phyloP scores from a whole-genome alignment of 2,329 filamentous ascomycete species.

The Aspergillus spinulosporus region DNA sequence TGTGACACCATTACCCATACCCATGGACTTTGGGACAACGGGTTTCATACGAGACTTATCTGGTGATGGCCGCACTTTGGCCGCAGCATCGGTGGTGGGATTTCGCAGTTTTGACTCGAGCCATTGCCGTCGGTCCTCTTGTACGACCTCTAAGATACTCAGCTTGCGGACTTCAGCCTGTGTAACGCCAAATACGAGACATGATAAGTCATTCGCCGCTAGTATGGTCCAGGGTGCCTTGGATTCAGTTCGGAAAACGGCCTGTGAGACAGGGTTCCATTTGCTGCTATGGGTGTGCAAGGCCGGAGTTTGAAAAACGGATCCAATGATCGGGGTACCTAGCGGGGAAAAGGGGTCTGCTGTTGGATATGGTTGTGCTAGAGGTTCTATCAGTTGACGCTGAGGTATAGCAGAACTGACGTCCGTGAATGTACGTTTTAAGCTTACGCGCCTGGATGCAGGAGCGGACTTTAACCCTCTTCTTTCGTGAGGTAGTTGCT shows the following conservation, averaged over 20 bases:
- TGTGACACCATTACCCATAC: conserved; percentile 81
- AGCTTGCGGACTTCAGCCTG: conserved; percentile 90
- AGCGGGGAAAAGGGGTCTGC: conserved; percentile 47
- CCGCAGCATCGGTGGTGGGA: conserved; percentile 54
- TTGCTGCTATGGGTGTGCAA: conserved; percentile 88
- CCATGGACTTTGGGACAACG: conserved; percentile 43
- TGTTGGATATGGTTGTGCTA: conserved; percentile 76
- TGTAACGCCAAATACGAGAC: conserved; percentile 98
- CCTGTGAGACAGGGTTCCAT: conserved; percentile 88
- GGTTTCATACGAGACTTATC: conserved; percentile 42
- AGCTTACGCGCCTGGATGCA: conserved; percentile 61
- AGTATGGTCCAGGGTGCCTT: conserved; percentile 92
- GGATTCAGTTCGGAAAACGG: conserved; percentile 95
- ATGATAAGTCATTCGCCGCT: conserved; percentile 93
- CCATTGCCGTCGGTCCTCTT: conserved; percentile 85
- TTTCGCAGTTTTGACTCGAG: conserved; percentile 79
- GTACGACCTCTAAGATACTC: conserved; percentile 92
- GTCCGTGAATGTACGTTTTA: conserved; percentile 90
- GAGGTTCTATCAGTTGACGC: conserved; percentile 78
- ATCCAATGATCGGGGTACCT: conserved; percentile 36
- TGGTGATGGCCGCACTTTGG: conserved; percentile 31
- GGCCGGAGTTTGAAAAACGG: conserved; percentile 50
- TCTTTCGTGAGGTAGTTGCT: conserved; percentile 32
- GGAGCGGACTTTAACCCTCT: conserved; percentile 48
- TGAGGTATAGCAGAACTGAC: conserved; percentile 72